Conservation (phyloP, 225 moss, liverwort and hornwort species). For the Neckera pumila region DNA sequence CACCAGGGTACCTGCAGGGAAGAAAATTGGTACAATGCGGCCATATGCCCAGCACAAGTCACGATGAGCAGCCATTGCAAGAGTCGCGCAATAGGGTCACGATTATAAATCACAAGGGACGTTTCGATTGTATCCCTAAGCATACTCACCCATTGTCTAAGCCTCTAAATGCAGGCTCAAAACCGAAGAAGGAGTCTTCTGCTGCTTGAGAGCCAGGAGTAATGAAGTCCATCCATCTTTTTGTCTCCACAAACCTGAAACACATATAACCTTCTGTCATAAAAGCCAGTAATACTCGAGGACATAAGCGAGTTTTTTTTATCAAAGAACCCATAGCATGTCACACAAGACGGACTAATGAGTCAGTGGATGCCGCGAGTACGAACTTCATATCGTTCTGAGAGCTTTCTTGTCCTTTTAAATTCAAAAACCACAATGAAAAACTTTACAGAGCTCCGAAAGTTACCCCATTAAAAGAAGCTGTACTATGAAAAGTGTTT, state of each 20-base stretch:
- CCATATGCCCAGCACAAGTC: neutral
- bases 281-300: neutral
- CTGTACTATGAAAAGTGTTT: constrained; percentile 47
- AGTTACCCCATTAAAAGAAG: constrained; percentile 51
- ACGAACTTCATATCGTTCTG: neutral
- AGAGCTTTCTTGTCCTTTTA: neutral
- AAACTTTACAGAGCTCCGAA: neutral
- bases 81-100: neutral
- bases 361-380: neutral
- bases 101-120: neutral
- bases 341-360: neutral
- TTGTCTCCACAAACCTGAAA: constrained; percentile 47
- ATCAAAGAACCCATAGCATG: neutral
- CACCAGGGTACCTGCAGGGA: constrained; percentile 42
- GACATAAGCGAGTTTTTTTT: neutral
- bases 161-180: constrained; percentile 35
- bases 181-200: constrained; percentile 46
- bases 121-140: neutral
- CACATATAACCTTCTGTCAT: neutral
- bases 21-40: neutral
- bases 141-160: constrained; percentile 37
- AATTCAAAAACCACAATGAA: neutral
- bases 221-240: constrained; percentile 54
- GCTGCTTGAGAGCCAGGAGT: constrained; percentile 54
- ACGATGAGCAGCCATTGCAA: neutral